These are phyloP conservation scores for Spergularia azorica DNA, from an alignment of 179 eudicot species.

Conservation along the genomic window DNA sequence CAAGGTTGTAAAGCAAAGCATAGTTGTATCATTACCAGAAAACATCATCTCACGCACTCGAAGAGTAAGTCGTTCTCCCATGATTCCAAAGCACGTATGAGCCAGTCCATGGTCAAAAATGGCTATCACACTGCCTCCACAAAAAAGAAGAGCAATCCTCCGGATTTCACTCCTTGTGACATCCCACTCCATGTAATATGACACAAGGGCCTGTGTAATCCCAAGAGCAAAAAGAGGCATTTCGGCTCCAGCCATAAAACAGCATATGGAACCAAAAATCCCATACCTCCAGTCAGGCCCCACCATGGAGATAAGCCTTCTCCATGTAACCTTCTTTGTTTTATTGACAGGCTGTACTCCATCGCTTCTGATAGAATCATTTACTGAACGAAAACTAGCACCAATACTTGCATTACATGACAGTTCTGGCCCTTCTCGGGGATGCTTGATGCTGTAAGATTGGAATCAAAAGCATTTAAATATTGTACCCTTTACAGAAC, in stretches of 20 bases:
- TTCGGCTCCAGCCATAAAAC: constrained; percentile 76
- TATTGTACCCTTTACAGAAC: neutral
- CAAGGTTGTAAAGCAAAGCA: neutral
- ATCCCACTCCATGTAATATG: constrained; percentile 95
- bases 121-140: constrained; percentile 67
- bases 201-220: constrained; percentile 88
- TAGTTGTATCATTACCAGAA: constrained; percentile 56
- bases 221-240: constrained; percentile 98
- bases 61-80: constrained; percentile 95
- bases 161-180: constrained; percentile 68
- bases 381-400: constrained; percentile 82
- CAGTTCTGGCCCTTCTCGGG: constrained; percentile 48
- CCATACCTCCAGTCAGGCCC: constrained; percentile 87
- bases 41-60: constrained; percentile 91
- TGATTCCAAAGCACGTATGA: constrained; percentile 78
- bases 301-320: constrained; percentile 79
- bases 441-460: constrained; percentile 57
- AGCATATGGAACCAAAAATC: constrained; percentile 68
- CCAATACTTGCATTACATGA: constrained; percentile 68
- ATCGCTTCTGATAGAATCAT: constrained; percentile 53
- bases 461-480: constrained; percentile 15
- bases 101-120: constrained; percentile 67
- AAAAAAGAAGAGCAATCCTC: constrained; percentile 75
- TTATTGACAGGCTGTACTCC: constrained; percentile 35
- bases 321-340: constrained; percentile 46